These are phyloP conservation scores for Dendrostoma leiphaemia DNA, from an alignment of 2,329 filamentous ascomycete genomes.

Conservation along the genomic window DNA sequence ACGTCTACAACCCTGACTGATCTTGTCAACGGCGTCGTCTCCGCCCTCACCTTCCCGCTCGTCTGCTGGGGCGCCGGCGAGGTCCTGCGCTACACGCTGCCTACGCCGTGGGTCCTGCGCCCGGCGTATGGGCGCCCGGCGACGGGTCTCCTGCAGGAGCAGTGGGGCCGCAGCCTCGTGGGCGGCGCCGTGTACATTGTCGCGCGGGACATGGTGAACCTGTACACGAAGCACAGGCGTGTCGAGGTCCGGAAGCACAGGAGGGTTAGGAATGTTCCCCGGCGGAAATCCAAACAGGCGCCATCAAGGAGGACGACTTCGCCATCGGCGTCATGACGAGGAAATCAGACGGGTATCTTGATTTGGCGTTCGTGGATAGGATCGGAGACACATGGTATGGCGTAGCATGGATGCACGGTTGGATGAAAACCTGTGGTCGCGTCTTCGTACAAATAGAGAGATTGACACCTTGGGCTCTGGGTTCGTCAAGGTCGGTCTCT, in stretches of 20 bases:
- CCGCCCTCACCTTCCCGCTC: conserved; percentile 72
- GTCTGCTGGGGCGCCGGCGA: conserved; percentile 79
- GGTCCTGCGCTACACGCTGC: conserved; percentile 66
- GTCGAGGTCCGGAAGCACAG: conserved; percentile 55
- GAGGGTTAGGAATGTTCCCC: conserved; percentile 48
- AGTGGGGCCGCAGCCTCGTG: conserved; percentile 85
- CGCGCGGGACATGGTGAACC: conserved; percentile 64
- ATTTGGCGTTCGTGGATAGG: not conserved
- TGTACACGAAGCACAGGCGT: conserved; percentile 64
- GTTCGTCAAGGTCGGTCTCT: not conserved
- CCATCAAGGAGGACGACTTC: not conserved
- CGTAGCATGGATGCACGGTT: not conserved
- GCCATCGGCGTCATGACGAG: not conserved
- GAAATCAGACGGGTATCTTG: too few species aligned
- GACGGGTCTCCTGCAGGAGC: conserved; percentile 72
- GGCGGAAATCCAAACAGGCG: conserved; percentile 7
- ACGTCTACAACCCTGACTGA: conserved; percentile 36
- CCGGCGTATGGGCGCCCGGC: conserved; percentile 35
- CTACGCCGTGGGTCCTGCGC: conserved; percentile 62
- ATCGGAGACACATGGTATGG: not conserved
- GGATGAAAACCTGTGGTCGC: not conserved
- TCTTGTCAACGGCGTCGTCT: conserved; percentile 49
- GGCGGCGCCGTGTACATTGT: conserved; percentile 89
- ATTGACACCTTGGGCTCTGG: not conserved
- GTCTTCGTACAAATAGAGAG: not conserved